These are phyloP conservation scores for Proliferodiscus dingleyae DNA, from an alignment of 2,329 filamentous ascomycete genomes.

Conservation along the genomic window DNA sequence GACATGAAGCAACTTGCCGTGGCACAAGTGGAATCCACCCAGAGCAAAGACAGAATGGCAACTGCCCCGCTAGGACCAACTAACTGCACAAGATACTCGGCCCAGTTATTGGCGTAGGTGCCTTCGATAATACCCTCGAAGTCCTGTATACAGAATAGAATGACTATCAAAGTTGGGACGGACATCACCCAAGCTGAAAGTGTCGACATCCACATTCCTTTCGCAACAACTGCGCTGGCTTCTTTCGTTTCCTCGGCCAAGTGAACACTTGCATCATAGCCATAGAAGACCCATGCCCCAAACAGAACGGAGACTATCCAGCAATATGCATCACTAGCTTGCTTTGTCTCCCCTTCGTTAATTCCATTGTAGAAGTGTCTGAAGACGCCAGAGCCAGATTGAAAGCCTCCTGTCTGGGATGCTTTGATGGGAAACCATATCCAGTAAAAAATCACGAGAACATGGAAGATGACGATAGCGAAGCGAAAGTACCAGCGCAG, in stretches of 20 bases:
- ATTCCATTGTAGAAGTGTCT: slow-evolving; percentile 37
- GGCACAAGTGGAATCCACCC: slow-evolving; percentile 36
- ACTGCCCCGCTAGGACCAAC: slow-evolving; percentile 33
- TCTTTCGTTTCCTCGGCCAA: slow-evolving; percentile 36
- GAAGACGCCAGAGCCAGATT: slow-evolving; percentile 32
- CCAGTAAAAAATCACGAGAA: slow-evolving; percentile 34
- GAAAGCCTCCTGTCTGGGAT: slow-evolving; percentile 29
- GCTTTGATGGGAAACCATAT: slow-evolving; percentile 37
- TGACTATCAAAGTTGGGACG: slow-evolving; percentile 35
- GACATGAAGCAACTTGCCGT: slow-evolving; percentile 36
- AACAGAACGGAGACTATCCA: slow-evolving; percentile 35
- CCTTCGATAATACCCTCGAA: slow-evolving; percentile 35
- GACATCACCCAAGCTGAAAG: slow-evolving; percentile 35
- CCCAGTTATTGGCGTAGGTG: slow-evolving; percentile 36
- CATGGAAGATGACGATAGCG: slow-evolving; percentile 34
- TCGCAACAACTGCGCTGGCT: slow-evolving; percentile 34
- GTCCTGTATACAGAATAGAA: slow-evolving; percentile 39
- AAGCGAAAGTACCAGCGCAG: slow-evolving; percentile 36
- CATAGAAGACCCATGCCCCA: slow-evolving; percentile 35
- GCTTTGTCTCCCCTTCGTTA: slow-evolving; percentile 31
- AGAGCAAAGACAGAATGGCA: slow-evolving; percentile 34
- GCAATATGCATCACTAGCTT: slow-evolving; percentile 35
- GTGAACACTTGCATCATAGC: slow-evolving; percentile 35
- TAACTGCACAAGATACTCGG: slow-evolving; percentile 36
- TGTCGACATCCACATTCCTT: slow-evolving; percentile 36